phyloP scores from a whole-genome alignment of 306 rosid genomes.

The Citrullus colocynthis region DNA sequence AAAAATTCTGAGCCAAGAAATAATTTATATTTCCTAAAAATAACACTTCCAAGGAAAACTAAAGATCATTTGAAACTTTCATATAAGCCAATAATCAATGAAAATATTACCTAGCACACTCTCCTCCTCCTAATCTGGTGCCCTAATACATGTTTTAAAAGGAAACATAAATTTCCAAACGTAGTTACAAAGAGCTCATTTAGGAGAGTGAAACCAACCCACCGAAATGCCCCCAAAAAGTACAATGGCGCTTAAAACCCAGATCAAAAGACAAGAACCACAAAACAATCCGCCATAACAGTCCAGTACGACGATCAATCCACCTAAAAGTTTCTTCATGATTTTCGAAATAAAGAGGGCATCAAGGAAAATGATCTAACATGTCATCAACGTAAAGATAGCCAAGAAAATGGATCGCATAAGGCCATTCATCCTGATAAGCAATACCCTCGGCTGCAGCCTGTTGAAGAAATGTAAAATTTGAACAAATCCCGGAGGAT shows the following conservation, averaged over 20 bases:
- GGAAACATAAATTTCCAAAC: background rate
- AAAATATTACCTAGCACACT: background rate
- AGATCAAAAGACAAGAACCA: background rate
- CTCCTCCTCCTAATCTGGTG: background rate
- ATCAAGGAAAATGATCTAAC: conserved; percentile 18
- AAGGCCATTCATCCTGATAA: conserved; percentile 73
- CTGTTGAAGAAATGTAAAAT: conserved; percentile 21
- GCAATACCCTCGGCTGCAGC: conserved; percentile 65
- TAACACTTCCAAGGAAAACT: background rate
- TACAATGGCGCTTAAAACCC: background rate
- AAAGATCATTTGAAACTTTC: background rate
- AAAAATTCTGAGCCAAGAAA: background rate
- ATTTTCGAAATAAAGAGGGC: background rate
- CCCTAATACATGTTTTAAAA: background rate
- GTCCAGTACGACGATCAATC: background rate
- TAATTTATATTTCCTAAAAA: background rate
- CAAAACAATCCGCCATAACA: background rate
- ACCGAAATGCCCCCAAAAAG: background rate
- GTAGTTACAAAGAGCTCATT: background rate
- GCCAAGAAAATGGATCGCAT: conserved; percentile 61
- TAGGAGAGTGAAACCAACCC: background rate
- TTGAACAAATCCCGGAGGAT: background rate
- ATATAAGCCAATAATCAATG: background rate
- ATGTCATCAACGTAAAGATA: conserved; percentile 56
- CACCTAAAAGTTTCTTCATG: background rate